A percentile compares a stretch with the other conserved stretches of the same genome.
These are phyloP conservation scores for Amoeboradix gromovi DNA, from an alignment of 371 early-diverging fungal species.

Conservation along the genomic window DNA sequence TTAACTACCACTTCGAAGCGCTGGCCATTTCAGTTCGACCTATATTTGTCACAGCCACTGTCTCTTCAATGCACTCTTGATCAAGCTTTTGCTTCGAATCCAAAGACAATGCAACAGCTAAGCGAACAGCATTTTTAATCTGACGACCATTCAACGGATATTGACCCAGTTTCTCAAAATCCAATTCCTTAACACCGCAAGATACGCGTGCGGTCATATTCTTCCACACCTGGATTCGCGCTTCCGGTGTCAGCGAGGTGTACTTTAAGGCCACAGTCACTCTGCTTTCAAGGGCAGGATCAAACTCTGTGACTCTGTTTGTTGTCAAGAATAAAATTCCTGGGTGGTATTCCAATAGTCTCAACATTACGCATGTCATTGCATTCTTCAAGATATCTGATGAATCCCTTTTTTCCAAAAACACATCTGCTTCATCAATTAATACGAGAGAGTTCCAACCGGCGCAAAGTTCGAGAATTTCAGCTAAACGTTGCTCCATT, in stretches of 20 bases:
- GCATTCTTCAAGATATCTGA: conserved; percentile 16
- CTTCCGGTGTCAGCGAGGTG: conserved; percentile 9
- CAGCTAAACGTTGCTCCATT: conserved; percentile 14
- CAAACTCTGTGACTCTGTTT: conserved; percentile 18
- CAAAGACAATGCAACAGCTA: neutral
- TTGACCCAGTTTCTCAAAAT: conserved; percentile 8
- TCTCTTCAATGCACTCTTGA: no score
- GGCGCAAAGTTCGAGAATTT: conserved; percentile 15
- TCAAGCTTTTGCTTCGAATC: neutral
- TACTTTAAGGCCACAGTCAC: conserved; percentile 19
- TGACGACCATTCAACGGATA: conserved; percentile 18
- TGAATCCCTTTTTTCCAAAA: conserved; percentile 14
- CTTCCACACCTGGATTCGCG: conserved; percentile 16
- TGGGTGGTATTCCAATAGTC: conserved; percentile 19
- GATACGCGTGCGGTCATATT: conserved; percentile 11
- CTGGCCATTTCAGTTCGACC: no score
- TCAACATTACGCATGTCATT: conserved; percentile 21
- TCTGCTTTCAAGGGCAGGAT: conserved; percentile 17
- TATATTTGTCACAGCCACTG: no score
- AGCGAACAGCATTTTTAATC: conserved; percentile 6
- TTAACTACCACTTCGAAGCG: no score
- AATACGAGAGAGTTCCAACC: conserved; percentile 20
- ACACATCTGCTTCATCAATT: conserved; percentile 22
- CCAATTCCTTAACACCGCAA: conserved; percentile 5
- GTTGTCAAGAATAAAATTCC: conserved; percentile 23